Evolutionary conservation across 139 green algal genomes (phyloP), one percentile per base, ranked within the genome.

Genomic region (Chlorella sp.): DNA sequence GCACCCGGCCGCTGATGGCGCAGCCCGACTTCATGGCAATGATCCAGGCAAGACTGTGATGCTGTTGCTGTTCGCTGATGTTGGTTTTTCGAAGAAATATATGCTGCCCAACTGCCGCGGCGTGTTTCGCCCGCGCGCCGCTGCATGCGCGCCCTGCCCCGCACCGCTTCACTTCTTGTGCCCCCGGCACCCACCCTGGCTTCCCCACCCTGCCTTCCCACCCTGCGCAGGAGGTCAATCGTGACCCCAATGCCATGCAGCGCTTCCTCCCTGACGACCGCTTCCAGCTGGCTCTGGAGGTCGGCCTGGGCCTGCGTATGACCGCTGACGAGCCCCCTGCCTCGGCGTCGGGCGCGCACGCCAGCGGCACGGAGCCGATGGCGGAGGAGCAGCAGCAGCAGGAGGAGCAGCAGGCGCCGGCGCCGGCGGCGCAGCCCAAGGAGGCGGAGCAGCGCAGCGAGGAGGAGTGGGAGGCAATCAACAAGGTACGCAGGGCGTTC

Each of bases 11-110:
- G 17, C 87, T 93, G 50, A 81, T 99, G 82, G 48, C 64, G 5
- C 88, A 98, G 79, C 92, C 93, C 12, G 94, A 97, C 77, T 99
- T 99, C 85, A 86, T 94, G 81, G 67, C 67, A 31, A 98, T 96
- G 89, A 56, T 99, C 58, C 71, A 59, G 36, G 86, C 88, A n/a
- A n/a, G n/a, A n/a, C n/a, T n/a, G n/a, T n/a, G n/a, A n/a, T n/a
- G n/a, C n/a, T n/a, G n/a, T n/a, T n/a, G n/a, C n/a, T n/a, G n/a
- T n/a, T n/a, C n/a, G n/a, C n/a, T n/a, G n/a, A n/a, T n/a, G n/a
- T n/a, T n/a, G n/a, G n/a, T n/a, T n/a, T n/a, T n/a, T n/a, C n/a
- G n/a, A n/a, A n/a, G n/a, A n/a, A n/a, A n/a, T n/a, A n/a, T n/a
- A n/a, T n/a, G n/a, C n/a, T n/a, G n/a, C n/a, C n/a, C n/a, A n/a